Evolutionary conservation across 306 rosid species (phyloP), one percentile per base, ranked within the genome.

Genomic region (Lupinus albus): DNA sequence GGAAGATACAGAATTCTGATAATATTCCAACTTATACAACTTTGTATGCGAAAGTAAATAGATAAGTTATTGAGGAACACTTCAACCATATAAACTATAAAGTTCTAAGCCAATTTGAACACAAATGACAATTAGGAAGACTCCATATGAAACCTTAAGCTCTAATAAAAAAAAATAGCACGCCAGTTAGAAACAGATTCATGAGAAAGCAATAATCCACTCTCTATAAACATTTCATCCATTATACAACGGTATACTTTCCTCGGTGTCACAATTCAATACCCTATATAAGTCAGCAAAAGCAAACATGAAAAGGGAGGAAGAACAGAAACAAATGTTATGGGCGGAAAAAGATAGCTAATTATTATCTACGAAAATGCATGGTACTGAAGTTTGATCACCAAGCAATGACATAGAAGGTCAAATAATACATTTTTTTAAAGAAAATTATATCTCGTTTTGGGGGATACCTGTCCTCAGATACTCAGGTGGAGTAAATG

Each of bases 401-500:
- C 56, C 78, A 76, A 14, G 70, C 39, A 58, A 35, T 36, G 35
- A 15, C 70, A 66, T 18, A 72, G 67, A 50, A 39, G 13, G 58
- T 36, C 51, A 60, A 64, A 41, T 25, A 28, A 64, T 20, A 61
- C 33, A 30, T 12, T 28, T 38, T 35, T 65, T 65, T 45, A 28
- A 35, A 44, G 74, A 35, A 53, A 69, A 25, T 4, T 39, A 42
- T 21, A 25, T 47, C 48, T 65, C 17, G 67, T 39, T 68, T 55
- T 21, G n/a, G 36, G 30, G 30, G 55, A 42, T 80, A 92, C 98
- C 95, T 78, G 96, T 92, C 69, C 91, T 87, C 49, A 92, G 79
- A 79, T 89, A 92, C 79, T 92, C 97, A 0, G 98, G 96, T 21
- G 97, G 97, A 60, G 98, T 93, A 76, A 89, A 93, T 32, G 98